These are phyloP conservation scores for Annulohypoxylon truncatum DNA, from an alignment of 2,329 filamentous ascomycete genomes.

Conservation along the genomic window DNA sequence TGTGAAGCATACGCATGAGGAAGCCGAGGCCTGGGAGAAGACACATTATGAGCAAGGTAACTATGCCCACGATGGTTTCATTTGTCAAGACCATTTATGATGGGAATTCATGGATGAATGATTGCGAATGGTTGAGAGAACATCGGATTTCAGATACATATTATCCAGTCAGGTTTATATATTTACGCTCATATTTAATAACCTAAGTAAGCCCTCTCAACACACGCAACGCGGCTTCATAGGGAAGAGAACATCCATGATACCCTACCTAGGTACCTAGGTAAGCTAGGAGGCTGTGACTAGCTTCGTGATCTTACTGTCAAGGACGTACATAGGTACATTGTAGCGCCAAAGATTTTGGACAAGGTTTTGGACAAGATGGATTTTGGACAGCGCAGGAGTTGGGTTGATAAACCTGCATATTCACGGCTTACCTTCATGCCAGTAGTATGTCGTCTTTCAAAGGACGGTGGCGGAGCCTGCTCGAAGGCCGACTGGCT, in stretches of 20 bases:
- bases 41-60: constrained; percentile 18
- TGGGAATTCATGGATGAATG: neutral
- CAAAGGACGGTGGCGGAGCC: neutral
- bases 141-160: too few relatives aligned
- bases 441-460: neutral
- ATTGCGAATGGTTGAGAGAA: neutral
- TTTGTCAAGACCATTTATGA: constrained; percentile 7
- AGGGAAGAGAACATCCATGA: too few relatives aligned
- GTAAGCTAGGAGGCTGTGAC: neutral
- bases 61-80: constrained; percentile 13
- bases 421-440: neutral
- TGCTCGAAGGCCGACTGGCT: neutral
- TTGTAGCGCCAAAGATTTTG: neutral
- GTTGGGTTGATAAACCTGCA: neutral
- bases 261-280: too few relatives aligned
- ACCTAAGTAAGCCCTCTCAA: too few relatives aligned
- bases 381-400: constrained; percentile 7
- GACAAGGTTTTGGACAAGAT: constrained; percentile 21
- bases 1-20: neutral
- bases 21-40: neutral
- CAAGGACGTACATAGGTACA: neutral
- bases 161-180: neutral
- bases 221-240: too few relatives aligned
- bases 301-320: neutral
- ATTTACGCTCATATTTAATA: neutral